These are phyloP conservation scores for Ilyonectria mors-panacis DNA, from an alignment of 2,329 filamentous ascomycete species.

Conservation along the genomic window DNA sequence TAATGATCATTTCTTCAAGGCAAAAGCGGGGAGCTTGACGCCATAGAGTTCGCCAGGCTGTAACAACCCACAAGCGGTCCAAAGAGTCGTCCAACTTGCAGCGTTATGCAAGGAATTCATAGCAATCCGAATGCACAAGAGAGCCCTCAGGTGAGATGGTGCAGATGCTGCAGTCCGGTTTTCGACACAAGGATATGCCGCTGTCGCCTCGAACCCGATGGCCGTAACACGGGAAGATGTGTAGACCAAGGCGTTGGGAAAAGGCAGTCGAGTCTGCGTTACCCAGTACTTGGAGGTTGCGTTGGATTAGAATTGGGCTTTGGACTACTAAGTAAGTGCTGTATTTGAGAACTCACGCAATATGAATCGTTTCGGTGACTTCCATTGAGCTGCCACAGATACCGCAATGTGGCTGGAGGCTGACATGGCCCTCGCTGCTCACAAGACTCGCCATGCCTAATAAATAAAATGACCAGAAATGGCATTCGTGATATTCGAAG, in stretches of 20 bases:
- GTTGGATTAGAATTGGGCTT: conserved; percentile 1
- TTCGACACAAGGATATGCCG: conserved; percentile 23
- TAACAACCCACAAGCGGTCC: conserved; percentile 26
- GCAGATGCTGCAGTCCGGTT: conserved; percentile 21
- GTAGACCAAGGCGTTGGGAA: conserved; percentile 20
- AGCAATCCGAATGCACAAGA: conserved; percentile 27
- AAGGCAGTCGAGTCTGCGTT: conserved; percentile 18
- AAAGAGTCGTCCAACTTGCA: conserved; percentile 8
- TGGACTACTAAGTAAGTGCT: not conserved
- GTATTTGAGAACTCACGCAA: conserved; percentile 17
- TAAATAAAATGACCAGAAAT: no score
- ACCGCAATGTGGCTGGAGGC: no score
- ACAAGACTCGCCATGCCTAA: no score
- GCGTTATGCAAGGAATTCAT: conserved; percentile 19
- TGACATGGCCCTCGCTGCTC: no score
- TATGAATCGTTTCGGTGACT: conserved; percentile 14
- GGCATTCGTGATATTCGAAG: no score
- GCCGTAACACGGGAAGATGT: conserved; percentile 24
- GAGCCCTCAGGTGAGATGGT: conserved; percentile 23
- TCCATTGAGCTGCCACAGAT: conserved; percentile 14
- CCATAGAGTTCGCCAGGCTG: conserved; percentile 28
- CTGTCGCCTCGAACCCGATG: conserved; percentile 11
- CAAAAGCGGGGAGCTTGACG: conserved; percentile 21
- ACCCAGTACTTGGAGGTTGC: conserved; percentile 18
- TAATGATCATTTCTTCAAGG: conserved; percentile 15